Evolutionary conservation across 1,139 yeast genomes (phyloP).

Genomic region (Geotrichum reessii): DNA sequence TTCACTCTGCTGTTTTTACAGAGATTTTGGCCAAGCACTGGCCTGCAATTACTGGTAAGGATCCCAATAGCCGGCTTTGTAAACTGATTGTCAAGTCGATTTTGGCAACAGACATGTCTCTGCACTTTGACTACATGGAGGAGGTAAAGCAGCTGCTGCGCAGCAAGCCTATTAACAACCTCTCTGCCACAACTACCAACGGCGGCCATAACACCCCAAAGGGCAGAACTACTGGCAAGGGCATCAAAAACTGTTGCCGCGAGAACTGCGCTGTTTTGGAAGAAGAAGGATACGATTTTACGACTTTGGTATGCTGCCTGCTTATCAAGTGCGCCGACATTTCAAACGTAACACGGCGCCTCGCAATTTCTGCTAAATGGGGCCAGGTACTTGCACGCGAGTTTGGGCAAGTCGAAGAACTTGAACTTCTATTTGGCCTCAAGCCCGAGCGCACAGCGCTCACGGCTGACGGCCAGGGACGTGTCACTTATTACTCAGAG

Average conservation of each 20-base stretch:
- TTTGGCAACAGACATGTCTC: conserved; percentile 92
- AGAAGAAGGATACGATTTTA: conserved; percentile 4
- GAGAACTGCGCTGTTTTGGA: not conserved
- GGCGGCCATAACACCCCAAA: not conserved
- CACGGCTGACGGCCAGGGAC: not conserved
- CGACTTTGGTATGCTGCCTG: conserved; percentile 51
- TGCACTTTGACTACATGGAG: conserved; percentile 69
- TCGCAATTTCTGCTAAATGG: conserved; percentile 77
- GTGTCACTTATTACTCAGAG: conserved; percentile 26
- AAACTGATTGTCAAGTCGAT: conserved; percentile 40
- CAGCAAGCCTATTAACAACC: not conserved
- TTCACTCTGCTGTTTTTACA: conserved; percentile 69
- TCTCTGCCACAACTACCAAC: not conserved
- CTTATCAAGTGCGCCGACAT: conserved; percentile 91
- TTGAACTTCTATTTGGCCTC: conserved; percentile 42
- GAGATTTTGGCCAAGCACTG: conserved; percentile 55
- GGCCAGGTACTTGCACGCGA: conserved; percentile 72
- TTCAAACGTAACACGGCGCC: conserved; percentile 80
- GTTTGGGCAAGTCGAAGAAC: conserved; percentile 58
- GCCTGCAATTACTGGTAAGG: conserved; percentile 41
- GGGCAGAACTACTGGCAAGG: not conserved
- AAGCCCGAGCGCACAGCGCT: conserved; percentile 18
- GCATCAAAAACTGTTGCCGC: not conserved
- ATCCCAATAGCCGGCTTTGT: conserved; percentile 17
- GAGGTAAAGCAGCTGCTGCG: conserved; percentile 32